phyloP scores from a whole-genome alignment of 2,329 filamentous ascomycete genomes.

The Xylaria digitata region DNA sequence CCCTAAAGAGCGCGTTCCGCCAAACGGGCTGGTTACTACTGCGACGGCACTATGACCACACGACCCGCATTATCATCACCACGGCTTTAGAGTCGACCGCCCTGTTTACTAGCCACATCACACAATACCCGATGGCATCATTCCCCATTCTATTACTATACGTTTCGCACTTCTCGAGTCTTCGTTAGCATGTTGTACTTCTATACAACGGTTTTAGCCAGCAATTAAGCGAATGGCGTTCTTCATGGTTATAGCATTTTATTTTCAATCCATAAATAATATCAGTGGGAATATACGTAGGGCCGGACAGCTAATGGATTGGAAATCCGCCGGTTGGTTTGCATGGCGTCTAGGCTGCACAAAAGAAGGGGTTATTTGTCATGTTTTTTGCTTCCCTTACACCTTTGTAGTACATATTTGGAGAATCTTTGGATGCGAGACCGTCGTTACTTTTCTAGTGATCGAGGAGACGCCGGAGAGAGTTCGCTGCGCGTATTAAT shows the following conservation, averaged over 20 bases:
- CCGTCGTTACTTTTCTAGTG: neutral
- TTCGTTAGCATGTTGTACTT: constrained; percentile 26
- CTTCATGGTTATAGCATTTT: constrained; percentile 20
- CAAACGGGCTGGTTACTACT: constrained; percentile 33
- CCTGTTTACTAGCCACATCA: neutral
- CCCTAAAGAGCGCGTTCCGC: constrained; percentile 24
- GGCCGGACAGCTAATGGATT: constrained; percentile 28
- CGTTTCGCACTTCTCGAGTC: neutral
- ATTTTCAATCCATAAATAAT: neutral
- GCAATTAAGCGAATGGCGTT: constrained; percentile 29
- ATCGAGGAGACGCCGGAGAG: neutral
- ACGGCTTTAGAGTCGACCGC: constrained; percentile 5
- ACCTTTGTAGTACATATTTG: constrained; percentile 12
- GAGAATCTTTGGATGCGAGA: constrained; percentile 10
- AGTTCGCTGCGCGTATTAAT: neutral
- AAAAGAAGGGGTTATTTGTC: constrained; percentile 8
- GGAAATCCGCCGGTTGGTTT: constrained; percentile 20
- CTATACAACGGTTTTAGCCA: constrained; percentile 12
- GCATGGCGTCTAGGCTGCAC: constrained; percentile 27
- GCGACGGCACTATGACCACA: constrained; percentile 11
- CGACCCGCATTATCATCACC: neutral
- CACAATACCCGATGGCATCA: constrained; percentile 4
- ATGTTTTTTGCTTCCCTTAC: constrained; percentile 10
- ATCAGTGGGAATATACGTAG: constrained; percentile 23
- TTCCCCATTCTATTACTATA: neutral